Base-by-base conservation (phyloP, 164 flowering plant genomes). In the Magnolia sinica region DNA sequence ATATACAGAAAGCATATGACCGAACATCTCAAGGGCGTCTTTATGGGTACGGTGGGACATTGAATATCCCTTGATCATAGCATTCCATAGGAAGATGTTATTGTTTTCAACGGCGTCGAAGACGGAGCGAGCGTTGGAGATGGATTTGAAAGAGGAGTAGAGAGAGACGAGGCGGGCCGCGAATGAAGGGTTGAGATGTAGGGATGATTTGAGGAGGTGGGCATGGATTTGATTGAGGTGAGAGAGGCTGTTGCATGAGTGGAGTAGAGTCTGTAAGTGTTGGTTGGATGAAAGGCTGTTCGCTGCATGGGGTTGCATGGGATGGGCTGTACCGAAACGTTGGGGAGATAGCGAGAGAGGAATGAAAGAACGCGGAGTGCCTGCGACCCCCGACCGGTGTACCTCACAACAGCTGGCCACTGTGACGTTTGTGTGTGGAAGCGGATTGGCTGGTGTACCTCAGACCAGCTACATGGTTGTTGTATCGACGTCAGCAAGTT, bases 241-340 rank as follows among this genome's bases (percentile, higher is more conserved):
- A 51, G 23, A n/a, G 24, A 29, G 22, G 31, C 1, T 31, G 55
- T 19, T 63, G 59, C 31, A 22, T 14, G 55, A 31, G 9, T 29
- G 68, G 70, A 79, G 69, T 74, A 87, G 89, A 65, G 82, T 65
- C 23, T 3, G 24, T 20, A 65, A 8, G 68, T 23, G 68, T 20
- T 20, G 68, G 24, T 65, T 23, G 29, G 29, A 24, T 24, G 68
- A 23, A 65, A 10, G 24, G 68, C 1, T 22, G 68, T 65, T 24
- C 3, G 61, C 61, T 1, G 61, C 61, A 55, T 55, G 61, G 61
- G 61, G 16, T 55, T 55, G 61, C 61, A 55, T 55, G 45, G 45
- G 45, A 37, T 37, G 6, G 45, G 7, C 4, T 37, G 45, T 0
- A 37, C 45, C 45, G 4, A 37, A 37, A 4, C 45, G 45, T 37